Evolutionary conservation across 768 basidiomycete genomes (phyloP).

Genomic region (Russula virescens): DNA sequence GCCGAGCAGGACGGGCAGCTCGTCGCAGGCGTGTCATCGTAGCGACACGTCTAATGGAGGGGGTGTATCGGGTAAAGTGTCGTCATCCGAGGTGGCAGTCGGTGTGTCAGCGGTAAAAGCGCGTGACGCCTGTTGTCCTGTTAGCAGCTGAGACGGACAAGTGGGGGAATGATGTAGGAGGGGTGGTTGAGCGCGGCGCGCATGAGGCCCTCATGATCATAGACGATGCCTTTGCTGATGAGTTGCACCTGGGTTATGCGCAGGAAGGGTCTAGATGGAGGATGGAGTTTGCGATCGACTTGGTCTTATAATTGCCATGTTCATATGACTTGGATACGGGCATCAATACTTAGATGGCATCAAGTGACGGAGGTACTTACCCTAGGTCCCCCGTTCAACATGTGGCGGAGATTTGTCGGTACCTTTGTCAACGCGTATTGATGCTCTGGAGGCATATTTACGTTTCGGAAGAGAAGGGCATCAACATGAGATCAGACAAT

Average conservation of each 20-base stretch:
- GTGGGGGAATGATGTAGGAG: conserved; percentile 79
- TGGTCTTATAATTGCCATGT: conserved; percentile 85
- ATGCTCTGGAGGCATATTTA: conserved; percentile 66
- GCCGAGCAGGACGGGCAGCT: conserved; percentile 70
- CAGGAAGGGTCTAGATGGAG: conserved; percentile 81
- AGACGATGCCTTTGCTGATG: conserved; percentile 79
- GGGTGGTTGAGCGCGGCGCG: conserved; percentile 76
- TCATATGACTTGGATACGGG: conserved; percentile 57
- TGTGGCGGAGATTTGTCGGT: neutral
- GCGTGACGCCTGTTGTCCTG: conserved; percentile 61
- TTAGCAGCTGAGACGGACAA: conserved; percentile 60
- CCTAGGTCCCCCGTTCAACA: too few relatives aligned
- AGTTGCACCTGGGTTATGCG: conserved; percentile 83
- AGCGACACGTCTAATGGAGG: conserved; percentile 57
- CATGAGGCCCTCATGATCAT: conserved; percentile 71
- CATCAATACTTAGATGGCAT: neutral
- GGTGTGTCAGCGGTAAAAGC: conserved; percentile 89
- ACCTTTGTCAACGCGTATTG: conserved; percentile 86
- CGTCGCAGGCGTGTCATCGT: conserved; percentile 83
- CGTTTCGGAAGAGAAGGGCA: conserved; percentile 68
- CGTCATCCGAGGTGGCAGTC: conserved; percentile 84
- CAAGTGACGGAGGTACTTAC: neutral
- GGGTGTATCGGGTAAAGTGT: conserved; percentile 75
- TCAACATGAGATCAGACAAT: conserved; percentile 27
- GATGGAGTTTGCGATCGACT: conserved; percentile 66